phyloP scores from a whole-genome alignment of 176 grass and related monocot genomes.

The Musa troglodytarum region DNA sequence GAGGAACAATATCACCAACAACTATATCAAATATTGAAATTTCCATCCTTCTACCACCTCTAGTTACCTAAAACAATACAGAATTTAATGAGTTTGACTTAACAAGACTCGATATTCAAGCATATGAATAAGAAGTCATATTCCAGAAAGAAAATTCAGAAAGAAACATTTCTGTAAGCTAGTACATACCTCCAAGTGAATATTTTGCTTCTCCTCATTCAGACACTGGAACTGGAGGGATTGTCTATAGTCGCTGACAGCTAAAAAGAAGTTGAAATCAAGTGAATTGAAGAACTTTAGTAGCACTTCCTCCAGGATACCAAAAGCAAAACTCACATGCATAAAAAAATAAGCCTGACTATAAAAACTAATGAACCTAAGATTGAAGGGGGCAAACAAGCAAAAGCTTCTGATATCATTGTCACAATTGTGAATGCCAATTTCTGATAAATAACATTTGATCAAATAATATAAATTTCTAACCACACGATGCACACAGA shows the following conservation, averaged over 20 bases:
- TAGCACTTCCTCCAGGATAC: not conserved
- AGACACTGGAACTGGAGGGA: constrained; percentile 92
- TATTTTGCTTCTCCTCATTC: constrained; percentile 97
- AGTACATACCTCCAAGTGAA: constrained; percentile 71
- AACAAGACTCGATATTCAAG: constrained; percentile 8
- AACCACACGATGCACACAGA: no score
- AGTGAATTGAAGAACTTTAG: not conserved
- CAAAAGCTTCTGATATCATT: no score
- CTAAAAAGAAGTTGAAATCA: constrained; percentile 30
- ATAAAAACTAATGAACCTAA: no score
- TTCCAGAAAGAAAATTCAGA: constrained; percentile 6
- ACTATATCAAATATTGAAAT: constrained; percentile 91
- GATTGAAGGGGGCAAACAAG: no score
- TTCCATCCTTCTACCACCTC: constrained; percentile 73
- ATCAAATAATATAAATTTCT: no score
- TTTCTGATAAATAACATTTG: no score
- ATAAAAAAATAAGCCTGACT: not conserved
- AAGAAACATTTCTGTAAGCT: constrained; percentile 3
- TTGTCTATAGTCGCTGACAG: constrained; percentile 85
- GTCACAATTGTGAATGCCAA: no score
- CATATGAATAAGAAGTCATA: not conserved
- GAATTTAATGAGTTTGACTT: constrained; percentile 11
- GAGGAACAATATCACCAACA: constrained; percentile 84
- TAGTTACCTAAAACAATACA: constrained; percentile 51
- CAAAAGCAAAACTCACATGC: constrained; percentile 2